phyloP scores from a whole-genome alignment of 2,329 filamentous ascomycete species.

The Leptoxyphium fumago region DNA sequence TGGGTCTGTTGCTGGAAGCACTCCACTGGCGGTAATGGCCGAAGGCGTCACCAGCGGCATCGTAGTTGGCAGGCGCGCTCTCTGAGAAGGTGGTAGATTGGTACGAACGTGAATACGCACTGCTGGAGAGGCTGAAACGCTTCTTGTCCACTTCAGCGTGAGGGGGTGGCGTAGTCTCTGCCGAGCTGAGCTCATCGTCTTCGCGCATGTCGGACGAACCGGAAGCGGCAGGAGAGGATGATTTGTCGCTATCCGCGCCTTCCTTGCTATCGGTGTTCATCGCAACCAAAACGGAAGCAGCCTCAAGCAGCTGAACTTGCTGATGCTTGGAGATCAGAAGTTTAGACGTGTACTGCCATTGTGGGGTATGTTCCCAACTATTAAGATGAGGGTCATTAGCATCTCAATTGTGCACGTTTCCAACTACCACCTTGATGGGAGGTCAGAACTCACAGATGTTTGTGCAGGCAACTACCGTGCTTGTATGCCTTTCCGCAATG shows the following conservation, averaged over 20 bases:
- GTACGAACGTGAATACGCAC: conserved; percentile 57
- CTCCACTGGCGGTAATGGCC: conserved; percentile 58
- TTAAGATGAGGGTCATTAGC: conserved; percentile 7
- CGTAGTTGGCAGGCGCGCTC: conserved; percentile 34
- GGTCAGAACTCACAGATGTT: conserved; percentile 79
- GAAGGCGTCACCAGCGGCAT: conserved; percentile 34
- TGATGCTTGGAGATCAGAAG: conserved; percentile 98
- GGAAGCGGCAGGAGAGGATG: conserved; percentile 72
- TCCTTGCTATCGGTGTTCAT: conserved; percentile 61
- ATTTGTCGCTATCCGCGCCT: conserved; percentile 61
- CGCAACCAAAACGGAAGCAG: conserved; percentile 83
- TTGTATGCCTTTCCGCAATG: conserved; percentile 99
- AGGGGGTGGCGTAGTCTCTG: conserved; percentile 84
- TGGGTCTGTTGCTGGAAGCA: conserved; percentile 52
- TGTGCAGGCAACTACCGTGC: conserved; percentile 99
- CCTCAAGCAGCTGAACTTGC: conserved; percentile 93
- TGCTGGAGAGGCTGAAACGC: conserved; percentile 34
- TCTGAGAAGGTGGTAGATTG: conserved; percentile 50
- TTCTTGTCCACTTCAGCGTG: conserved; percentile 44
- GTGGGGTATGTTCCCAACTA: conserved; percentile 98
- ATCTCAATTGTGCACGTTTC: not conserved
- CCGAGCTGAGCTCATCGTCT: conserved; percentile 60
- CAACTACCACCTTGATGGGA: not conserved
- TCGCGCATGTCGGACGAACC: conserved; percentile 61
- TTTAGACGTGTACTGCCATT: conserved; percentile 95